Base-by-base conservation (phyloP, 2,329 filamentous ascomycete species). In the Sporothrix mexicana region DNA sequence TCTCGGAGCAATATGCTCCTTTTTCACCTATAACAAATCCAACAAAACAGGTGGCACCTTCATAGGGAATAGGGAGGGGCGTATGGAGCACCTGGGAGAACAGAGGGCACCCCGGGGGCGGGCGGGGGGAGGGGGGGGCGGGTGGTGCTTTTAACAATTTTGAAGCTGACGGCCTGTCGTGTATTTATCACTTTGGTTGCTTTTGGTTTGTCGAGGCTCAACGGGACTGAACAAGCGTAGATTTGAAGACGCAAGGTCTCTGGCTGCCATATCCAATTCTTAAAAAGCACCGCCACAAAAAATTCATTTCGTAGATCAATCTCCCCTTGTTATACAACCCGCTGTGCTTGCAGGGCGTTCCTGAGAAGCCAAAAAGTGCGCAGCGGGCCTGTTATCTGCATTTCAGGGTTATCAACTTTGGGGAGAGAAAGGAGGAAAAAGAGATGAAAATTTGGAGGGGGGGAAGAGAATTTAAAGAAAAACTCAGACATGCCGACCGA, bases 261-360 rank as follows among this genome's bases (percentile, higher is more conserved):
- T 57, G 15, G 30, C 51, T 69, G 51, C 59, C 57, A 83, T 87
- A 85, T 82, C 84, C 87, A 88, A 89, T 90, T 89, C 87, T 68
- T 89, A 89, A 82, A 81, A 88, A 88, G 87, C 86, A 83, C 85
- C 87, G 85, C 73, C 75, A 59, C 70, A 69, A 70, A 73, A 74
- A 73, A 72, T 73, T 69, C 70, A 74, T 74, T 70, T 71, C 43
- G 72, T 61, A 79, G 81, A 85, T 85, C 80, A 74, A 80, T 90
- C 85, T 89, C 80, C 87, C 88, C 87, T 83, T 84, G 78, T 83
- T 83, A 85, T 86, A 85, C 87, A 89, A 88, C 87, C 83, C 84
- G 73, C 80, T 83, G 83, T 69, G 72, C 72, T 72, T 66, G 59
- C 41, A 51, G 45, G 25, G 82, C 82, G 80, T 81, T 5, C 82